Base-by-base conservation (phyloP, 2,329 filamentous ascomycete species). In the Zymoseptoria tritici region DNA sequence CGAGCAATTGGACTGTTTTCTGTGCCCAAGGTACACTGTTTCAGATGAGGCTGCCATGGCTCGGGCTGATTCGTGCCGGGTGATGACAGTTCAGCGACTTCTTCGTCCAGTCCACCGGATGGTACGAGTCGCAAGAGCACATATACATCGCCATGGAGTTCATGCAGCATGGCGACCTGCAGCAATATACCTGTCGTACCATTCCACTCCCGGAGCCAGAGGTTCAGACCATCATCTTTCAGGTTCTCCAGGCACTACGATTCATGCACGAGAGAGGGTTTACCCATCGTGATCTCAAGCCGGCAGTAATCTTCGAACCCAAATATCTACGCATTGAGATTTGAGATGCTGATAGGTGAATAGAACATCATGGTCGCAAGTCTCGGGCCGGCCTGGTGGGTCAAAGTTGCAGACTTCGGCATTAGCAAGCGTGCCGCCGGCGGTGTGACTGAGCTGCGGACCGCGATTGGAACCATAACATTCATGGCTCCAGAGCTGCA, bases 331-430 rank as follows among this genome's bases (percentile, higher is more conserved):
- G 21, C 21, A 22, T 22, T 22, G 21, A 22, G 21, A 22, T 22
- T 22, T 22, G 21, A 22, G 21, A 22, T 22, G 21, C 21, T 22
- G 21, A 22, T 22, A 22, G 21, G 21, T 5, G 24, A 26, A 26
- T 26, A 26, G 16, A 75, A 76, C 55, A 68, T 76, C 46, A 66
- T 76, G 9, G 69, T 76, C 7, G 58, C 62, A 16, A 55, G 55
- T 1, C 62, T 52, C 20, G 57, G 60, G 2, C 71, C 69, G 13
- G 57, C 70, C 1, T 77, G 74, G 74, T 74, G 72, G 70, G 68
- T 78, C 9, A 76, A 75, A 57, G 70, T 77, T 20, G 73, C 66
- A 9, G 75, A 78, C 59, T 77, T 78, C 62, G 75, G 75, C 3
- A 69, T 77, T 51, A 68, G 62, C 52, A 77, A 63, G 46, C 57